phyloP scores from a whole-genome alignment of 2,329 filamentous ascomycete species.

The Pseudopyricularia javanii region DNA sequence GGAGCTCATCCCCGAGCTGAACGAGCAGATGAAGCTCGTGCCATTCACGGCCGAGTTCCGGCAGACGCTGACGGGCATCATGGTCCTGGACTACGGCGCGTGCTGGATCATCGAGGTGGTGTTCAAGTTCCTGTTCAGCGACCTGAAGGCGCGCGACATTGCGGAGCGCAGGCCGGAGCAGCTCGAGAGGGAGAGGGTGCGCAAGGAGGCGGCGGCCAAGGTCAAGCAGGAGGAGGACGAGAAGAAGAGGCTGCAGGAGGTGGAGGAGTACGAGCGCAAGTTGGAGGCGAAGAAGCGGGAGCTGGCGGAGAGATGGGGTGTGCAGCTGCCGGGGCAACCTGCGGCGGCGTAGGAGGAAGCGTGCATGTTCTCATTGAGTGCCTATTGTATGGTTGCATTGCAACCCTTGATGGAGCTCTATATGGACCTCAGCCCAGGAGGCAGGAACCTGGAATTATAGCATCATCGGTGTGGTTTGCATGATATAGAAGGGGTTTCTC shows the following conservation, averaged over 20 bases:
- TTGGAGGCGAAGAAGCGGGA: constrained; percentile 36
- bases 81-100: constrained; percentile 76
- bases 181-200: constrained; percentile 58
- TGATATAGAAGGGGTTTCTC: no score
- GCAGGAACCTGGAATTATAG: background rate
- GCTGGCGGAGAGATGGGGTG: constrained; percentile 31
- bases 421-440: background rate
- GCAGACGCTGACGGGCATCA: constrained; percentile 66
- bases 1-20: constrained; percentile 91
- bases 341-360: background rate
- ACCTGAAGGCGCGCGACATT: constrained; percentile 90
- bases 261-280: constrained; percentile 47
- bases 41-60: constrained; percentile 97
- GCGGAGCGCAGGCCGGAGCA: constrained; percentile 79
- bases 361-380: background rate
- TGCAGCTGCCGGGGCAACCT: constrained; percentile 4
- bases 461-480: background rate
- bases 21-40: constrained; percentile 83
- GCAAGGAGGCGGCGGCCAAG: constrained; percentile 47
- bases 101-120: constrained; percentile 83
- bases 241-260: constrained; percentile 37
- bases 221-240: constrained; percentile 39
- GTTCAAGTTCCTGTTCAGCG: constrained; percentile 76
- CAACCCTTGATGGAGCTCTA: no score
- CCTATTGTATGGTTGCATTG: no score